phyloP scores from a whole-genome alignment of 73 alveolate species.

The Paramecium biaurelia region DNA sequence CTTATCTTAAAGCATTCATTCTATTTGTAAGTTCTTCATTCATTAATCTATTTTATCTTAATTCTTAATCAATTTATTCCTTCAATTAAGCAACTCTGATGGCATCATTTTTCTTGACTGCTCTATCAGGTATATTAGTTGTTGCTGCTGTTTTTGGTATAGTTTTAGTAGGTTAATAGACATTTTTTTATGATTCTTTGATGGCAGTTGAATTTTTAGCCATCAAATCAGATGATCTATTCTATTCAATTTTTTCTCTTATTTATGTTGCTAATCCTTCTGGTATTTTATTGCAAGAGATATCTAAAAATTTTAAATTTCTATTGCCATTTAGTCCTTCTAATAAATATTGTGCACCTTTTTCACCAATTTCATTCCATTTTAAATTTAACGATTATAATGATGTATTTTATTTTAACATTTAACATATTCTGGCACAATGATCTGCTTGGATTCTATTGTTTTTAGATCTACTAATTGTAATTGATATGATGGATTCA shows the following conservation, averaged over 20 bases:
- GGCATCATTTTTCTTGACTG: neutral
- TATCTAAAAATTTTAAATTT: constrained; percentile 40
- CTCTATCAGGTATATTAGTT: neutral
- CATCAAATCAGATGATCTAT: constrained; percentile 36
- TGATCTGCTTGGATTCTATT: constrained; percentile 48
- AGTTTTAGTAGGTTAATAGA: neutral
- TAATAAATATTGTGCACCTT: constrained; percentile 52
- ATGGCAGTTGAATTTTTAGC: neutral
- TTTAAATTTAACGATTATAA: constrained; percentile 50
- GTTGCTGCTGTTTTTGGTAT: neutral
- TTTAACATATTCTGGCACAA: neutral
- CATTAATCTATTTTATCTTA: constrained; percentile 8
- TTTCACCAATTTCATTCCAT: constrained; percentile 63
- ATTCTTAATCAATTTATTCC: constrained; percentile 35
- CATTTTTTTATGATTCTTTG: neutral
- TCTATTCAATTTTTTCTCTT: neutral
- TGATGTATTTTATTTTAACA: neutral
- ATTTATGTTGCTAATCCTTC: constrained; percentile 62
- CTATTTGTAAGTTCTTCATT: constrained; percentile 40
- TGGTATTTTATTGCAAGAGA: constrained; percentile 63
- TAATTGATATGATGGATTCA: constrained; percentile 26
- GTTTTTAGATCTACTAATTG: constrained; percentile 50
- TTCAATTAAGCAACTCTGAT: constrained; percentile 41
- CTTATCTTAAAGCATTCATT: neutral
- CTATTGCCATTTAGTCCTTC: constrained; percentile 49